phyloP scores from a whole-genome alignment of 2,329 filamentous ascomycete genomes.

The Aspergillus fumigatus region DNA sequence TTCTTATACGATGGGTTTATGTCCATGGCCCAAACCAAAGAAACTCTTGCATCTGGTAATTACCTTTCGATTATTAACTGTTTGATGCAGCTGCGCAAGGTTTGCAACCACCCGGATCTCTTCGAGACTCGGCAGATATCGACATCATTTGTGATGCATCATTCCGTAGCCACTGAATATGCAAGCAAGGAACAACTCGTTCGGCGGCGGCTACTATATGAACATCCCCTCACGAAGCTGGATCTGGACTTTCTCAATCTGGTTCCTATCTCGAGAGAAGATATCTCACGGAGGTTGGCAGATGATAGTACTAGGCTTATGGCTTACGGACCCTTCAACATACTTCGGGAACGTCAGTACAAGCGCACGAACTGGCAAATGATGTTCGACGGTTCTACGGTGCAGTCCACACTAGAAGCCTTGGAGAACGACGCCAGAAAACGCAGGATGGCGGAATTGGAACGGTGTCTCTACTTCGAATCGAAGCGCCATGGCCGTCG shows the following conservation, averaged over 20 bases:
- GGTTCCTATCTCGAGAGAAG: slow-evolving; percentile 66
- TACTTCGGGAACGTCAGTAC: slow-evolving; percentile 68
- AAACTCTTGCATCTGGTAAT: slow-evolving; percentile 85
- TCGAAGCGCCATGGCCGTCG: slow-evolving; percentile 72
- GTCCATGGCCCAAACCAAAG: slow-evolving; percentile 80
- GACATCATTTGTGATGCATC: slow-evolving; percentile 89
- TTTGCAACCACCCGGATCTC: slow-evolving; percentile 96
- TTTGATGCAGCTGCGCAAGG: slow-evolving; percentile 93
- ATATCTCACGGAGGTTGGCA: slow-evolving; percentile 51
- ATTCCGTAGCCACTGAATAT: slow-evolving; percentile 70
- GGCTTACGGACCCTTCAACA: slow-evolving; percentile 64
- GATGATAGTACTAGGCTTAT: slow-evolving; percentile 61
- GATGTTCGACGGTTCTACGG: slow-evolving; percentile 61
- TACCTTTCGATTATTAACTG: slow-evolving; percentile 98
- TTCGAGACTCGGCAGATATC: slow-evolving; percentile 96
- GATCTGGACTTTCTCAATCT: slow-evolving; percentile 76
- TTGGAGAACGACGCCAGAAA: slow-evolving; percentile 68
- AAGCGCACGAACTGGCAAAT: slow-evolving; percentile 49
- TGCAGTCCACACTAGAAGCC: slow-evolving; percentile 65
- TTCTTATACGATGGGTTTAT: slow-evolving; percentile 97
- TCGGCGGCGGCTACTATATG: slow-evolving; percentile 59
- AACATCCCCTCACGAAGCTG: slow-evolving; percentile 59
- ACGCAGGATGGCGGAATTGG: slow-evolving; percentile 70
- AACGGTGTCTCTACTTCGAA: slow-evolving; percentile 76
- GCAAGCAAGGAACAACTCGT: slow-evolving; percentile 68